Base-by-base conservation (phyloP, 2,329 filamentous ascomycete genomes). In the Fusarium verrucosum region DNA sequence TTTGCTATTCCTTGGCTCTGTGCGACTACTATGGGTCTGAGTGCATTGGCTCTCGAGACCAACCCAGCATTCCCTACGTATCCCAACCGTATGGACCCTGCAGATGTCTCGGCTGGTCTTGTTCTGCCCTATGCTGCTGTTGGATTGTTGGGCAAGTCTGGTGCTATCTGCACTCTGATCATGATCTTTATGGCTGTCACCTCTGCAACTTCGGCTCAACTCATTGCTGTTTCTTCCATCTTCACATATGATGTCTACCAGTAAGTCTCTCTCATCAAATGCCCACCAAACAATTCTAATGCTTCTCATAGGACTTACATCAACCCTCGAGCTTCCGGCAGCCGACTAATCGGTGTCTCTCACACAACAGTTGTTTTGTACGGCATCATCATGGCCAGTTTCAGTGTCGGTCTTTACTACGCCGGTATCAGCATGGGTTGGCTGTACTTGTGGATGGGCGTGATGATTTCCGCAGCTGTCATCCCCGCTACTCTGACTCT, bases 1-100 rank as follows among this genome's bases (percentile, higher is more conserved):
- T 97, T 97, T 69, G 93, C 93, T 1, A 96, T 97, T 49, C 94
- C 94, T 1, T 96, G 92, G 91, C 83, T 96, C 10, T 91, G 88
- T 4, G 92, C 93, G 2, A 97, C 92, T 0, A 96, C 93, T 2
- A 91, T 96, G 87, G 93, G 93, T 28, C 84, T 97, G 8, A 85
- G 91, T 1, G 92, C 91, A 4, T 82, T 97, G 9, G 91, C 92
- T 1, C 83, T 97, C 2, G 92, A 97, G 75, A 57, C 28, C 9
- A 71, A 47, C 22, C 66, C 68, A 1, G 30, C 58, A 0, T 70
- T 87, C 82, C 69, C 69, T 2, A 61, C 58, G 0, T 65, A 89
- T 86, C 68, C 89, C 87, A 2, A 81, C 20, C 58, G 68, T 3
- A 70, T 70, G 69, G 44, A 65, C 3, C 61, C 68, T 0, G 64